Conservation (phyloP, 208 protist genomes). For the Trypanosomatidae sp. region DNA sequence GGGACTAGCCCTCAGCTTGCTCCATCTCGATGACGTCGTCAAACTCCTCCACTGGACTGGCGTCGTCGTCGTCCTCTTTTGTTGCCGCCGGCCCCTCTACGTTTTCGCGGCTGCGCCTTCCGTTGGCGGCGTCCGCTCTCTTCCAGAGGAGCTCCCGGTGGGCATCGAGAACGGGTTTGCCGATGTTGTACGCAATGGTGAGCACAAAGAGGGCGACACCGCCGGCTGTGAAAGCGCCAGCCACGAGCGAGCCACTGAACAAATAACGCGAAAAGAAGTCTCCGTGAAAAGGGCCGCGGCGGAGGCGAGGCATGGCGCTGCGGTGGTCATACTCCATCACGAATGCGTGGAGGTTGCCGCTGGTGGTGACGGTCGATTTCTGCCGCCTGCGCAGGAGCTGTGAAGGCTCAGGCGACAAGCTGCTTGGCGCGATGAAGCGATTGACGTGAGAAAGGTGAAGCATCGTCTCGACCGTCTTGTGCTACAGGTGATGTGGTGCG, state of each 20-base stretch:
- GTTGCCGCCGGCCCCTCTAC: neutral
- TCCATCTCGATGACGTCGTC: constrained; percentile 24
- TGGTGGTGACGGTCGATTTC: neutral
- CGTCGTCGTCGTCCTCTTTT: neutral
- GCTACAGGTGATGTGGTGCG: neutral
- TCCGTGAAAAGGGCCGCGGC: neutral
- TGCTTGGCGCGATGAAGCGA: constrained; percentile 18
- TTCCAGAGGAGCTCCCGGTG: constrained; percentile 34
- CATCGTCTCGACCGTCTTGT: constrained; percentile 9
- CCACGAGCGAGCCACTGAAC: constrained; percentile 51
- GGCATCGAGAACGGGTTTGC: constrained; percentile 61
- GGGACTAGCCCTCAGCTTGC: constrained; percentile 12
- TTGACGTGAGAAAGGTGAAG: constrained; percentile 13
- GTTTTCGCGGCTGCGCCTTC: neutral
- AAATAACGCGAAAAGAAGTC: constrained; percentile 9
- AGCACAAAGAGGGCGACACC: constrained; percentile 39
- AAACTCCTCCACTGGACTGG: constrained; percentile 15
- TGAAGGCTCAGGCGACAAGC: constrained; percentile 24
- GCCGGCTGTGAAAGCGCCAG: constrained; percentile 20
- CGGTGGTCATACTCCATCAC: constrained; percentile 61
- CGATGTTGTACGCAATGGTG: constrained; percentile 63
- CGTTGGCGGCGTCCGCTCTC: neutral
- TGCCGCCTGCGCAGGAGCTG: constrained; percentile 14
- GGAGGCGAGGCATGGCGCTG: neutral
- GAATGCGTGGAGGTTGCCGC: constrained; percentile 33